Base-by-base conservation (phyloP, 306 rosid genomes). In the Trichosanthes truncata region DNA sequence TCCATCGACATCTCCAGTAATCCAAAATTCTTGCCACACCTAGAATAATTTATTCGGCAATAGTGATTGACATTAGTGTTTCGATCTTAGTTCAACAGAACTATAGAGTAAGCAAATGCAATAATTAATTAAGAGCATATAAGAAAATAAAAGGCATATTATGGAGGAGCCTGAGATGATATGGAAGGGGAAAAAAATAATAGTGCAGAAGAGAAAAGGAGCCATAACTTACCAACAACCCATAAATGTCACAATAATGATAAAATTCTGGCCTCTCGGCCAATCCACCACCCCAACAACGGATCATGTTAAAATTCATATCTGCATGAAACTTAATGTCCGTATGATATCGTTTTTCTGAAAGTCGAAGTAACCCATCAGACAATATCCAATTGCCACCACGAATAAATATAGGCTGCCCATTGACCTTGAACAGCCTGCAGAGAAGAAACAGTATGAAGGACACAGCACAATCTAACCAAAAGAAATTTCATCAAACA, bases 11-110 rank as follows among this genome's bases (percentile, higher is more conserved):
- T 94, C 98, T 80, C 98, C 97, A 78, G 98, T 94, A 78, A 94
- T 94, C 98, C 97, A 94, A 87, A 94, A 94, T 83, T 94, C 98
- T 85, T 94, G 97, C 97, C 98, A 94, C 68, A 94, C 98, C 98
- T 92, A 77, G 77, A 82, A 29, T 74, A 81, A 57, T 57, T 81
- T 73, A 43, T 46, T 45, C 14, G 3, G 3, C 60, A 21, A 23
- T 25, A 12, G 56, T 1, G 38, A 41, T 43, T 5, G 13, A 17
- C 77, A 48, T 73, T 26, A 14, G 15, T 46, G 15, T 45, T 45
- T 15, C 40, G 5, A 46, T 73, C 77, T 46, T 15, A 48, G 40
- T 73, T 73, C 40, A 72, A 48, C 12, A 41, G 56, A 73, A 45
- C 52, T 41, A 71, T 6, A 45, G 36, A 25, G 40, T 46, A 36